A percentile compares a stretch with the other conserved stretches of the same genome.
phyloP scores from a whole-genome alignment of 495 filamentous ascomycete species.

The Penicillium lividum region DNA sequence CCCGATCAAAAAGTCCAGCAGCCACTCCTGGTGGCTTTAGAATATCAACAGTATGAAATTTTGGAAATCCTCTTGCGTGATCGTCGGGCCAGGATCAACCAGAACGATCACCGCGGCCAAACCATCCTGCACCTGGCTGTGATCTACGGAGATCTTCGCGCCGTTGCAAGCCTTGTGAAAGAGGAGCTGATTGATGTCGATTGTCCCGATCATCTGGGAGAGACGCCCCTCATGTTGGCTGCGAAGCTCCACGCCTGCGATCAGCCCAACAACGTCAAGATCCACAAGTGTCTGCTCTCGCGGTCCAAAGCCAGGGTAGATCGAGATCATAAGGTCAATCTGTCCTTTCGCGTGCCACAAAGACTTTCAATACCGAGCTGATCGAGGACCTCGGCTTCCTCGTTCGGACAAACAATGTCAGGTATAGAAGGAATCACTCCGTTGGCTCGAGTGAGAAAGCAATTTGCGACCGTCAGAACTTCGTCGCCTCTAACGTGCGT shows the following conservation, averaged over 20 bases:
- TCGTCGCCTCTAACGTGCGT: background rate
- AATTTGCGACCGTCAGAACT: background rate
- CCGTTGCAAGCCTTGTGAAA: background rate
- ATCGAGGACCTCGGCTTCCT: background rate
- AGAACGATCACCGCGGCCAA: background rate
- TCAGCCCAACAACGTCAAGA: background rate
- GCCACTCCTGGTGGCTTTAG: background rate
- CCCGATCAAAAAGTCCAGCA: background rate
- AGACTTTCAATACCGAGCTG: background rate
- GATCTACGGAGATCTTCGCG: constrained; percentile 3
- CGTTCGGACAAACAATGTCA: background rate
- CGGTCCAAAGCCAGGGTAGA: background rate
- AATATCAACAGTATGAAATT: background rate
- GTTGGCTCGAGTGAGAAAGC: background rate
- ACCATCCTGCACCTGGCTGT: constrained; percentile 7
- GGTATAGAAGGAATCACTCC: background rate
- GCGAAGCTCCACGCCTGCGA: background rate
- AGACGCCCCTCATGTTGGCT: background rate
- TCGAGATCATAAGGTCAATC: background rate
- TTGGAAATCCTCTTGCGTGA: background rate
- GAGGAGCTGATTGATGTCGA: background rate
- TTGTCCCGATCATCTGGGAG: constrained; percentile 6
- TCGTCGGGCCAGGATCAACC: background rate
- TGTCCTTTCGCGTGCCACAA: background rate
- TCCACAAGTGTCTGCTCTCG: background rate